A percentile compares a stretch with the other conserved stretches of the same genome.
phyloP scores from a whole-genome alignment of 2,329 filamentous ascomycete genomes.

The Cytospora piceae region DNA sequence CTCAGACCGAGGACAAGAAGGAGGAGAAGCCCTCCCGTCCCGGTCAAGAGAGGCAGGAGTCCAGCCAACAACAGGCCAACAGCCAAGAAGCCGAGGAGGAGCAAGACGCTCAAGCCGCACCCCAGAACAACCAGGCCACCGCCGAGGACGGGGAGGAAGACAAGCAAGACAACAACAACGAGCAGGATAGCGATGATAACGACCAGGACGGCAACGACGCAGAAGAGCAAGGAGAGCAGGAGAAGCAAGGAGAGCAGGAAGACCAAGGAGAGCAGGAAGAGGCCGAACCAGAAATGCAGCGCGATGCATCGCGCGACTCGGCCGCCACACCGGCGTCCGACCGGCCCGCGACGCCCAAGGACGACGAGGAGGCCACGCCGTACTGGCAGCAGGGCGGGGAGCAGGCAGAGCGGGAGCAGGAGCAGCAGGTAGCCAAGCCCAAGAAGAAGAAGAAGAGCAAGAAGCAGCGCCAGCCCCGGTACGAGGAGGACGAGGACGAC shows the following conservation, averaged over 20 bases:
- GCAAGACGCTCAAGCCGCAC: slow-evolving; percentile 5
- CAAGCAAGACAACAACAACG: slow-evolving; percentile 29
- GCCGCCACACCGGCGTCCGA: slow-evolving; percentile 35
- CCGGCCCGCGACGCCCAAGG: slow-evolving; percentile 39
- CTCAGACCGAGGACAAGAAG: slow-evolving; percentile 26
- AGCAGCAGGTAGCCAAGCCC: slow-evolving; percentile 33
- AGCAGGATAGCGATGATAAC: slow-evolving; percentile 15
- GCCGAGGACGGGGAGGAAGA: slow-evolving; percentile 27
- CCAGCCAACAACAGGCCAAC: slow-evolving; percentile 12
- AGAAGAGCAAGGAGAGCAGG: slow-evolving; percentile 31
- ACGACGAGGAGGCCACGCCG: slow-evolving; percentile 37
- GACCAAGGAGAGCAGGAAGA: slow-evolving; percentile 36
- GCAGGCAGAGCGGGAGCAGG: slow-evolving; percentile 33
- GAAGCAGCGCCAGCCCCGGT: slow-evolving; percentile 26
- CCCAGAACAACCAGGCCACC: slow-evolving; percentile 22
- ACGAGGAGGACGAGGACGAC: slow-evolving; percentile 25
- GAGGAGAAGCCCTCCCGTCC: slow-evolving; percentile 16
- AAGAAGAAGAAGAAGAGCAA: slow-evolving; percentile 34
- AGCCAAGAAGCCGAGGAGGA: background rate
- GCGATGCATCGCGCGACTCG: slow-evolving; percentile 68
- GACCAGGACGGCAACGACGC: slow-evolving; percentile 30
- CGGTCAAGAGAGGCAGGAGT: slow-evolving; percentile 23
- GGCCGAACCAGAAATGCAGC: slow-evolving; percentile 62
- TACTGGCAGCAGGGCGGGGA: slow-evolving; percentile 36
- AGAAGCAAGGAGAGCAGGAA: too few relatives aligned